Conservation (phyloP, 176 grass and related monocot species). For the Oropetium thomaeum region DNA sequence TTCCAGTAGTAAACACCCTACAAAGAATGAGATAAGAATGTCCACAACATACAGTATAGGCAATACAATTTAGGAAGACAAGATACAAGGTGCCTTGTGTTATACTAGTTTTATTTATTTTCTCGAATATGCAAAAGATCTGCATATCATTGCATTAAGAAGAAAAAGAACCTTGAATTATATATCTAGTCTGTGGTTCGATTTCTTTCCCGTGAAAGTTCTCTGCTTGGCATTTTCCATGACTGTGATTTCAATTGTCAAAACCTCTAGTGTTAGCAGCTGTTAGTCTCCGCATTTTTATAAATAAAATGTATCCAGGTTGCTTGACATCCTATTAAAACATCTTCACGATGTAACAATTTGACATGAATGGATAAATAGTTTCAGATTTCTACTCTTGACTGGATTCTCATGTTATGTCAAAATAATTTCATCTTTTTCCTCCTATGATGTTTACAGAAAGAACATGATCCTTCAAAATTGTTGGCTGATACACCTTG, state of each 20-base stretch:
- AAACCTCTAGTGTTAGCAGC: constrained; percentile 2
- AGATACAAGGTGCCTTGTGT: not conserved
- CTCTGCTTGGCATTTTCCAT: constrained; percentile 17
- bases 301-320: not conserved
- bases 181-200: not conserved
- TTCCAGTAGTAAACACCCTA: not conserved
- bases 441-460: constrained; percentile 54
- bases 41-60: not conserved
- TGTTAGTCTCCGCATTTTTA: not conserved
- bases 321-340: not conserved
- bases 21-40: not conserved
- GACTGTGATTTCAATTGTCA: not conserved
- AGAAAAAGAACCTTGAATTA: too few relatives aligned
- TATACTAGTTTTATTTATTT: too few relatives aligned
- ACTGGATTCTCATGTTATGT: not conserved
- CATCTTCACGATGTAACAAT: constrained; percentile 1
- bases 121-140: too few relatives aligned
- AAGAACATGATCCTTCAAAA: constrained; percentile 97
- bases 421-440: constrained; percentile 5
- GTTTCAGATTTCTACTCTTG: not conserved
- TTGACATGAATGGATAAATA: constrained; percentile 20
- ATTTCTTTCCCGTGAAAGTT: constrained; percentile 7
- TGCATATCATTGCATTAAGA: too few relatives aligned
- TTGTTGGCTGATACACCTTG: constrained; percentile 94
- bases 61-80: not conserved